Evolutionary conservation across 78 protist genomes (phyloP).

Genomic region (Anaeramoeba flamelloides): DNA sequence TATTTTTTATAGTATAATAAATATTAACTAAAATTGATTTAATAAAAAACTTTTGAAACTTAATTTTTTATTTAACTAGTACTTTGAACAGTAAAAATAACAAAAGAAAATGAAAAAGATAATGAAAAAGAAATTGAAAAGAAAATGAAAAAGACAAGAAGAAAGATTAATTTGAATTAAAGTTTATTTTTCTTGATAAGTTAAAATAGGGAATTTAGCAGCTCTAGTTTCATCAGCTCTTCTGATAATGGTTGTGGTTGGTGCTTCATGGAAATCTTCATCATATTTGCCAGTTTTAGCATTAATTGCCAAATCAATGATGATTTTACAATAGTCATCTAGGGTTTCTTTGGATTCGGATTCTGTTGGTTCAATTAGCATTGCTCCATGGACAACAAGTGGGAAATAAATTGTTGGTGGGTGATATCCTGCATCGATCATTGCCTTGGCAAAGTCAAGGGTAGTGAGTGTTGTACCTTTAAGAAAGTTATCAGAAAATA

Average conservation of each 20-base stretch:
- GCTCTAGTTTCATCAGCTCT: slow-evolving; percentile 13
- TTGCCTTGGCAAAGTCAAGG: slow-evolving; percentile 19
- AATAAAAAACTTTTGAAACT: no score
- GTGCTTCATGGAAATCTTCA: no score
- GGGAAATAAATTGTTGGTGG: slow-evolving; percentile 31
- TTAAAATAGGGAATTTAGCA: slow-evolving; percentile 5
- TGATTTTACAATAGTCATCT: neutral
- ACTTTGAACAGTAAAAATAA: no score
- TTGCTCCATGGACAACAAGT: slow-evolving; percentile 15
- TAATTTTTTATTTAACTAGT: no score
- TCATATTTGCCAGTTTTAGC: neutral
- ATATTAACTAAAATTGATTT: no score
- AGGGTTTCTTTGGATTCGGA: slow-evolving; percentile 8
- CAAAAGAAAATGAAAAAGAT: no score
- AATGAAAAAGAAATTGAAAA: no score
- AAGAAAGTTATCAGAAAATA: slow-evolving; percentile 4
- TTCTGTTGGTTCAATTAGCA: slow-evolving; percentile 24
- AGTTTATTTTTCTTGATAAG: no score
- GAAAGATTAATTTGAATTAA: no score
- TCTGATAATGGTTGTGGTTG: slow-evolving; percentile 2
- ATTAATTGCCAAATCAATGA: slow-evolving; percentile 1
- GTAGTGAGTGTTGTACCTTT: slow-evolving; percentile 19
- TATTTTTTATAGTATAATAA: no score
- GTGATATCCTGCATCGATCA: slow-evolving; percentile 16
- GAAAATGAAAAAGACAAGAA: no score